phyloP scores from a whole-genome alignment of 352 stramenopile species.

The Globisporangium camurandrum region DNA sequence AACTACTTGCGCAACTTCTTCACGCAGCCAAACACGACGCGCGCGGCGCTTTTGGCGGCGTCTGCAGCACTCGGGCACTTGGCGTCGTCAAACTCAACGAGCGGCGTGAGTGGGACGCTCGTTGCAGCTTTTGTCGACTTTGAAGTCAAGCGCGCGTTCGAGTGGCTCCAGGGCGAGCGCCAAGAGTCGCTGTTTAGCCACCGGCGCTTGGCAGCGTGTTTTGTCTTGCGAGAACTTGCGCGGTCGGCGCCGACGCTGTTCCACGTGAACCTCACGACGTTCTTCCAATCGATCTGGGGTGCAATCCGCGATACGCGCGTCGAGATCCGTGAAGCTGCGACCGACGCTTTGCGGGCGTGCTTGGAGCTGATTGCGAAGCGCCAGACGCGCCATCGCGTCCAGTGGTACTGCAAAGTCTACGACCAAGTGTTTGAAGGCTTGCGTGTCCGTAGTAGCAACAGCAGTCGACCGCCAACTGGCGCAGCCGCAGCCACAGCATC shows the following conservation, averaged over 20 bases:
- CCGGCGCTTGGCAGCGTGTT: conserved; percentile 66
- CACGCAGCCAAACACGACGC: conserved; percentile 57
- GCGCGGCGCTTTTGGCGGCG: conserved; percentile 52
- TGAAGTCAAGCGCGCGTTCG: conserved; percentile 87
- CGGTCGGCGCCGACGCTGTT: conserved; percentile 85
- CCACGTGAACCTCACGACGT: conserved; percentile 87
- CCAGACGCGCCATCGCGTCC: conserved; percentile 76
- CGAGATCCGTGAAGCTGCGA: conserved; percentile 80
- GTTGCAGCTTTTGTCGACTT: conserved; percentile 90
- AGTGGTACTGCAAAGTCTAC: conserved; percentile 92
- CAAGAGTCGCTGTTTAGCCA: conserved; percentile 75
- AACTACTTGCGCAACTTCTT: conserved; percentile 88
- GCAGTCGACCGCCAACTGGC: not conserved
- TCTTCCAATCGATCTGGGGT: conserved; percentile 90
- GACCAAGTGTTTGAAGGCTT: conserved; percentile 85
- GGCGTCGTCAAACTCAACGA: conserved; percentile 51
- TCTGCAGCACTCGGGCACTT: conserved; percentile 78
- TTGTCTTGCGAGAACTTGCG: conserved; percentile 84
- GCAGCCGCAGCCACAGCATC: not conserved
- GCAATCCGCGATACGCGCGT: conserved; percentile 65
- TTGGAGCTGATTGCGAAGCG: conserved; percentile 80
- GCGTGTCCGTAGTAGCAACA: conserved; percentile 2
- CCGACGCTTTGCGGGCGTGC: conserved; percentile 78
- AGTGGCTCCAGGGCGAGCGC: conserved; percentile 74
- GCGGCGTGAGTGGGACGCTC: conserved; percentile 71